phyloP scores from a whole-genome alignment of 108 stramenopile genomes.

The Conticribra weissflogii region DNA sequence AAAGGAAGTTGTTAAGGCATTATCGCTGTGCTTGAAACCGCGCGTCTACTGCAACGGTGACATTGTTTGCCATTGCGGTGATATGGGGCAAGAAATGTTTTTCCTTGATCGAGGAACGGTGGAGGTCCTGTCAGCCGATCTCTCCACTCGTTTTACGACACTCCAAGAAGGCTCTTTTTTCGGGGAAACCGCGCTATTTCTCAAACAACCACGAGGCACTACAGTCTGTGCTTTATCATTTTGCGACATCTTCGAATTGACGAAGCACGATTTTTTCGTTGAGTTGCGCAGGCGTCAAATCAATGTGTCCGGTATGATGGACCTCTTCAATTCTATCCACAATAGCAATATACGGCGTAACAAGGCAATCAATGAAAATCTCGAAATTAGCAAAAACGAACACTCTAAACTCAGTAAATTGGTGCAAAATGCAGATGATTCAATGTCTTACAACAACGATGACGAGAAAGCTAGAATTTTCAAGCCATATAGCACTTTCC shows the following conservation, averaged over 20 bases:
- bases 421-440: slow-evolving; percentile 23
- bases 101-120: slow-evolving; percentile 57
- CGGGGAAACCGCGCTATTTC: slow-evolving; percentile 66
- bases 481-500: slow-evolving; percentile 39
- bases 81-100: slow-evolving; percentile 59
- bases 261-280: slow-evolving; percentile 41
- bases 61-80: slow-evolving; percentile 50
- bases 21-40: slow-evolving; percentile 45
- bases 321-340: slow-evolving; percentile 38
- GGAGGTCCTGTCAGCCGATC: slow-evolving; percentile 40
- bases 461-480: slow-evolving; percentile 6
- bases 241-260: slow-evolving; percentile 49
- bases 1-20: slow-evolving; percentile 50
- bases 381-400: slow-evolving; percentile 23
- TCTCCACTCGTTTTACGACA: slow-evolving; percentile 52
- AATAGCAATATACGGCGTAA: slow-evolving; percentile 43
- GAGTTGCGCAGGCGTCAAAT: slow-evolving; percentile 47
- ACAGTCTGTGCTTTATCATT: slow-evolving; percentile 47
- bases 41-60: slow-evolving; percentile 46
- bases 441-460: background rate
- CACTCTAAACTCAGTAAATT: slow-evolving; percentile 44
- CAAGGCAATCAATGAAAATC: slow-evolving; percentile 44
- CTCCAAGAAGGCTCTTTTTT: slow-evolving; percentile 57
- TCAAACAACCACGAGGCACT: slow-evolving; percentile 53
- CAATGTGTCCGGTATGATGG: slow-evolving; percentile 41